These are phyloP conservation scores for Pythium guiyangense DNA, from an alignment of 352 stramenopile genomes.

Conservation along the genomic window DNA sequence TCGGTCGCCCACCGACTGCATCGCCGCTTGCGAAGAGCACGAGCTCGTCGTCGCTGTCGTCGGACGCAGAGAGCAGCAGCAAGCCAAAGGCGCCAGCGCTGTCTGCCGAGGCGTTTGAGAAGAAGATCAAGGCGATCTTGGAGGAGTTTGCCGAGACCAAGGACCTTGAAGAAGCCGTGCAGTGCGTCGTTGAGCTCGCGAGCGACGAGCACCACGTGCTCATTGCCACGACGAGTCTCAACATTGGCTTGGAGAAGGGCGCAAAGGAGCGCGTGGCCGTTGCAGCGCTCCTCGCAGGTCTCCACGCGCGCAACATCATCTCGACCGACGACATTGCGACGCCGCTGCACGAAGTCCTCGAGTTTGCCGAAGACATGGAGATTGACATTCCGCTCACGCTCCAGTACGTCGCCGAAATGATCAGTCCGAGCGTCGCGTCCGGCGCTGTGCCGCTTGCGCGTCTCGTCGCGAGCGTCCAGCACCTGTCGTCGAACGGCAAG, in stretches of 20 bases:
- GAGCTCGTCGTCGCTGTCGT: conserved; percentile 18
- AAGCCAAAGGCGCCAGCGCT: conserved; percentile 14
- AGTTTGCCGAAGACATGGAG: conserved; percentile 77
- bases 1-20: conserved; percentile 29
- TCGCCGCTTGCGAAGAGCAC: too few relatives aligned
- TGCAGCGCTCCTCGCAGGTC: conserved; percentile 41
- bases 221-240: conserved; percentile 48
- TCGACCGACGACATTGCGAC: conserved; percentile 28
- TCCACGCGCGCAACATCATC: conserved; percentile 49
- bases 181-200: conserved; percentile 55
- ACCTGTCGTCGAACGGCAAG: conserved; percentile 56
- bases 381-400: conserved; percentile 78
- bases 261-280: conserved; percentile 56
- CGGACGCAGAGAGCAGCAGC: conserved; percentile 2
- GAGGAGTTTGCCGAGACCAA: conserved; percentile 83
- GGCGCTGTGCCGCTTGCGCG: conserved; percentile 36
- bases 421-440: conserved; percentile 48
- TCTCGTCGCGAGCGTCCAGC: conserved; percentile 39
- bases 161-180: conserved; percentile 74
- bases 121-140: conserved; percentile 83
- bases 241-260: conserved; percentile 70
- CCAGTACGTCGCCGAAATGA: conserved; percentile 66
- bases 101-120: conserved; percentile 62
- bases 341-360: conserved; percentile 53
- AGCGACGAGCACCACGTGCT: conserved; percentile 38